Conservation (phyloP, 1,284 basidiomycete genomes). For the Melampsora americana region DNA sequence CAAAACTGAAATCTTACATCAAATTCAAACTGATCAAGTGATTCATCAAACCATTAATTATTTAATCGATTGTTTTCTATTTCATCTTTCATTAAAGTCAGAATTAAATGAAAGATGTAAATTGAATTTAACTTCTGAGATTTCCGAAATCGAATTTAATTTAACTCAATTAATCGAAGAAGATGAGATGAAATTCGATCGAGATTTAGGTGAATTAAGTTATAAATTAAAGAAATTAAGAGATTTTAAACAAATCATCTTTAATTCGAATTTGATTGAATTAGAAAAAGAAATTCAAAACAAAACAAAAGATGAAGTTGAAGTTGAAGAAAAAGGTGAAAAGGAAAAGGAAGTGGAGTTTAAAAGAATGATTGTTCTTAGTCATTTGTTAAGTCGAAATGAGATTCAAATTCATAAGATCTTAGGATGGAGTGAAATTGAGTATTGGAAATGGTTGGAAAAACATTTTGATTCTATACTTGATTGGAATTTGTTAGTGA, state of each 20-base stretch:
- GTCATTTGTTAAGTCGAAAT: conserved; percentile 10
- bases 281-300: background rate
- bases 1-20: background rate
- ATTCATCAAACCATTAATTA: conserved; percentile 63
- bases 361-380: background rate
- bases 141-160: conserved; percentile 91
- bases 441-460: conserved; percentile 70
- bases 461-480: conserved; percentile 45
- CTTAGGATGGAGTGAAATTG: conserved; percentile 85
- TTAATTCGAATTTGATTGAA: background rate
- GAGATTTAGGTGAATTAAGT: conserved; percentile 65
- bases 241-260: conserved; percentile 65
- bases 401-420: conserved; percentile 67
- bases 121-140: conserved; percentile 84
- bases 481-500: background rate
- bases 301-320: no score
- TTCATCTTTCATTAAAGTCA: conserved; percentile 81
- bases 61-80: conserved; percentile 75
- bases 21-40: conserved; percentile 61
- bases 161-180: conserved; percentile 50
- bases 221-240: conserved; percentile 75
- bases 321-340: background rate
- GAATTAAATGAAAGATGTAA: conserved; percentile 84
- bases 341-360: background rate
- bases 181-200: conserved; percentile 51